Evolutionary conservation across 768 basidiomycete species (phyloP), one percentile per base, ranked within the genome.

Genomic region (Panaeolus papilionaceus): DNA sequence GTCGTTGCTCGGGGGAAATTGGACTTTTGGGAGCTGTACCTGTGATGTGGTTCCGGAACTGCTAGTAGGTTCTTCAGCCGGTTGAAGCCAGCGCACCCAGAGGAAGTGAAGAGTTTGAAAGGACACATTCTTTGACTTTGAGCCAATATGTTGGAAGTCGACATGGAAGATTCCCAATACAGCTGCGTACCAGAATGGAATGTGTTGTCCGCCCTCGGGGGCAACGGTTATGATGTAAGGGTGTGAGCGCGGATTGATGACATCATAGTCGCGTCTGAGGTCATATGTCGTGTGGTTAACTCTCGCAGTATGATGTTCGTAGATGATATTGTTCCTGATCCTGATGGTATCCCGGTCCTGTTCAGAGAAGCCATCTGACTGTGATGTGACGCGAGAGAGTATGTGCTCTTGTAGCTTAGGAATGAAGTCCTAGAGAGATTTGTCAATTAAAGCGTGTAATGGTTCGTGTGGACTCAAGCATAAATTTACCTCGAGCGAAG

Each of bases 1-100:
- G 47, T 76, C 73, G 0, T 54, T 63, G 1, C 67, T 65, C 8
- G 67, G 66, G 1, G 79, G 66, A 72, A 85, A 87, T 0, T 77
- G 77, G n/a, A 88, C 45, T 4, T 76, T 72, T n/a, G 79, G 82
- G 0, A 86, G 74, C n/a, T n/a, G n/a, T n/a, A n/a, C n/a, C n/a
- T 0, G 71, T 72, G 12, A 75, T 72, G 0, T 66, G 47, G 1
- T 70, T 68, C 65, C 77, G 78, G 0, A n/a, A n/a, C 83, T 79
- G 28, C 67, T 71, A 4, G 54, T 45, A 64, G 71, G 74, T 4
- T 47, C 64, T 0, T 68, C 70, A 37, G 83, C 79, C 0, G 65
- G 54, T 1, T 76, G 75, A 58, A 82, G 75, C 79, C 81, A 82
- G 16, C n/a, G n/a, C n/a, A n/a, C n/a, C n/a, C n/a, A n/a, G n/a